Conservation (phyloP, 139 green algal species). For the Picochlorum costavermella region DNA sequence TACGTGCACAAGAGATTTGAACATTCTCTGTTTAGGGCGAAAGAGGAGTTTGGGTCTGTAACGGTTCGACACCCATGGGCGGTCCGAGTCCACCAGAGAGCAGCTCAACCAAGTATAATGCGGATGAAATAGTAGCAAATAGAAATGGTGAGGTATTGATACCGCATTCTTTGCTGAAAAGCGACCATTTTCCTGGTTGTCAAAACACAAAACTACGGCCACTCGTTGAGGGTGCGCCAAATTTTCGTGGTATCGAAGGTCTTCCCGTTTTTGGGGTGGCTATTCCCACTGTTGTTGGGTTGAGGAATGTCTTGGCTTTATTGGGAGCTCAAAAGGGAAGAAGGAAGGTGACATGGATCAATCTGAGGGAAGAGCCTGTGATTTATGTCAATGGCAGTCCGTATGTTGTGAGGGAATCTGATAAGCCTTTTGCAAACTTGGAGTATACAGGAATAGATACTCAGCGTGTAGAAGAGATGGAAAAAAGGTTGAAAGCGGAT, state of each 20-base stretch:
- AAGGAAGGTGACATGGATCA: slow-evolving; percentile 81
- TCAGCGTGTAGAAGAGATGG: slow-evolving; percentile 84
- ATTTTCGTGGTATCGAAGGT: slow-evolving; percentile 76
- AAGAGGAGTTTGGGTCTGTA: no score
- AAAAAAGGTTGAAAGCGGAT: slow-evolving; percentile 74
- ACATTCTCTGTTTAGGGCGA: no score
- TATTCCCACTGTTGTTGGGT: slow-evolving; percentile 78
- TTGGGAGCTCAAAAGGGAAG: slow-evolving; percentile 47
- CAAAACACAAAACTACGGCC: slow-evolving; percentile 87
- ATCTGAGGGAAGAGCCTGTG: slow-evolving; percentile 92
- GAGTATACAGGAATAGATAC: slow-evolving; percentile 90
- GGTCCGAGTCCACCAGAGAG: not conserved
- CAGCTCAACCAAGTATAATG: not conserved
- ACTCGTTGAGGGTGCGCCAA: slow-evolving; percentile 84
- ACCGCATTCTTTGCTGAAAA: slow-evolving; percentile 84
- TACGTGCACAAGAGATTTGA: no score
- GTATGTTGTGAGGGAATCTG: slow-evolving; percentile 85
- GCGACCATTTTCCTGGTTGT: slow-evolving; percentile 80
- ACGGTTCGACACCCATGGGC: no score
- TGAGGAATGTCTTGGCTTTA: slow-evolving; percentile 69
- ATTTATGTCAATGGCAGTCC: slow-evolving; percentile 89
- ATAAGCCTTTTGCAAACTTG: slow-evolving; percentile 89
- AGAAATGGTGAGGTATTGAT: slow-evolving; percentile 69
- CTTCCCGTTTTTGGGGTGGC: slow-evolving; percentile 89
- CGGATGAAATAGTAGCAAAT: slow-evolving; percentile 52